Evolutionary conservation across 148 eudicot species (phyloP).

Genomic region (Limonium bicolor): DNA sequence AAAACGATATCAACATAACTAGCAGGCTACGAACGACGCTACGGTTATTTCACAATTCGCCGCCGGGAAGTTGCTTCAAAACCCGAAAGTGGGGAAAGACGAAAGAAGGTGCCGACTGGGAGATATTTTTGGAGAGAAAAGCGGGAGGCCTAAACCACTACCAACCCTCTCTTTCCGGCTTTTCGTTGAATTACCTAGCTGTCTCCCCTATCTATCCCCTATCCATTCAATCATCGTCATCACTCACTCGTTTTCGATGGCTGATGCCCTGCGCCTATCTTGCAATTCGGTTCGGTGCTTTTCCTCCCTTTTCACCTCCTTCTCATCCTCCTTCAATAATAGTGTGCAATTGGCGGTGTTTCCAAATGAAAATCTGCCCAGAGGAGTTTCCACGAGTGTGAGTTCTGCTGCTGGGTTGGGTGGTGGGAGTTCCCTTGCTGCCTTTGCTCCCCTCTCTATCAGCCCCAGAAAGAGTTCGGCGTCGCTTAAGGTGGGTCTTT

Average conservation of each 20-base stretch:
- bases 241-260: slow-evolving; percentile 7
- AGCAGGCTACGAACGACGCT: too few species aligned
- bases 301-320: background rate
- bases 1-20: too few species aligned
- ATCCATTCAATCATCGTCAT: too few species aligned
- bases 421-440: background rate
- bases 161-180: too few species aligned
- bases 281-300: slow-evolving; percentile 5
- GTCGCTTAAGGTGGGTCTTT: slow-evolving; percentile 4
- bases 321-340: background rate
- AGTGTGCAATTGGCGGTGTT: background rate
- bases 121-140: too few species aligned
- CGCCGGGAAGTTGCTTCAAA: too few species aligned
- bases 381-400: background rate
- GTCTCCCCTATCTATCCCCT: too few species aligned
- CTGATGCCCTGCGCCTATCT: slow-evolving; percentile 9
- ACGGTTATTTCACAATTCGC: too few species aligned
- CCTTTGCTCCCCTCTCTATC: background rate
- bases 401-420: background rate
- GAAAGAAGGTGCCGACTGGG: too few species aligned
- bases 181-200: too few species aligned
- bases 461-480: background rate
- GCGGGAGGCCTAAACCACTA: too few species aligned
- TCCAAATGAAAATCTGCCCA: background rate
- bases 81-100: too few species aligned